Evolutionary conservation across 768 basidiomycete genomes (phyloP), one percentile per base, ranked within the genome.

Genomic region (Lyophyllum decastes): DNA sequence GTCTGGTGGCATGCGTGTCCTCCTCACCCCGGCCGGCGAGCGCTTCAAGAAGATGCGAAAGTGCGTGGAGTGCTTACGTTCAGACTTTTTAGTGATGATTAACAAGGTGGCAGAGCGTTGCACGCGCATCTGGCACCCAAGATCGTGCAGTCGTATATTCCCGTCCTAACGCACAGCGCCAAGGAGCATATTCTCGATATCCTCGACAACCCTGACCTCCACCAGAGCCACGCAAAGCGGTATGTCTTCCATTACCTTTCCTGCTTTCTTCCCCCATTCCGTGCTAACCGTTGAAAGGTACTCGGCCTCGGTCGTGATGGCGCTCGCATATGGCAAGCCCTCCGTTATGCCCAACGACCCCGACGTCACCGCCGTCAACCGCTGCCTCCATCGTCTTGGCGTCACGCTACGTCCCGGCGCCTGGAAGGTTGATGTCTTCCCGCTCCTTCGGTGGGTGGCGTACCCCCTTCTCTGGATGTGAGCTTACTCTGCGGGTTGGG

Each of bases 121-220:
- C 84, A 86, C 63, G 79, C 82, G 0, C 82, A 87, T 54, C 75
- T 88, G 1, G 81, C 85, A 60, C 78, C 83, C 3, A 83, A 82
- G 57, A 75, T 76, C 2, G 74, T 82, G 0, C 69, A 75, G 8
- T 74, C 73, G 0, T 87, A 87, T 60, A 76, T 68, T 0, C 78
- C 80, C 0, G 76, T 83, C 16, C 73, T 86, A 22, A 79, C 78
- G 73, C 70, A 70, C 19, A 70, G 73, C 41, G 79, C 80, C 0
- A 69, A 74, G 17, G 70, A 77, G 57, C 77, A 78, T 55, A 71
- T 82, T 27, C 54, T 80, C 22, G 80, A 82, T 53, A 66, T 82
- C 40, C 57, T 82, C 9, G 72, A 75, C 0, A 60, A 73, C 17
- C 80, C 82, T 0, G 66, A 69, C 0, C 67, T 68, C 44, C 85